phyloP scores from a whole-genome alignment of 768 basidiomycete genomes.

The Lactifluus volemus region DNA sequence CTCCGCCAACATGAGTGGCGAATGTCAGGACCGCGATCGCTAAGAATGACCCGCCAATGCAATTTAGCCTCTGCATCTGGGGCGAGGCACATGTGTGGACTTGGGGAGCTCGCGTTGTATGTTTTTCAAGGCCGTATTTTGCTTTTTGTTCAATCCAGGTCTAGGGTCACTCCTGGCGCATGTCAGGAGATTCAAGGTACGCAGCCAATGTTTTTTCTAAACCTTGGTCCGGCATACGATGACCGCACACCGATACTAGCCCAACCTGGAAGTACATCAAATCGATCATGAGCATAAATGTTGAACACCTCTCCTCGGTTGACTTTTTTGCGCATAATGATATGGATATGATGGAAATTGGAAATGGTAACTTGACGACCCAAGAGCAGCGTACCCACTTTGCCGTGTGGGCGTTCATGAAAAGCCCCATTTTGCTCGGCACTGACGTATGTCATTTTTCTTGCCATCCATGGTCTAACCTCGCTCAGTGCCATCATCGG shows the following conservation, averaged over 20 bases:
- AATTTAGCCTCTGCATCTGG: slow-evolving; percentile 47
- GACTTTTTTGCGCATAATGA: slow-evolving; percentile 46
- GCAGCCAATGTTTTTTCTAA: background rate
- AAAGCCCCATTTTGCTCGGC: slow-evolving; percentile 46
- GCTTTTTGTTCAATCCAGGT: too few species aligned
- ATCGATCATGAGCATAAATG: slow-evolving; percentile 37
- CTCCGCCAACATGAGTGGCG: background rate
- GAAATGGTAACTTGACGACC: slow-evolving; percentile 42
- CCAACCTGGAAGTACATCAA: slow-evolving; percentile 44
- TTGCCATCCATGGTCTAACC: background rate
- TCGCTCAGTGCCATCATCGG: background rate
- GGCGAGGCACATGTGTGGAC: slow-evolving; percentile 46
- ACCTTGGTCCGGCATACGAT: background rate
- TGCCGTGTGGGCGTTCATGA: slow-evolving; percentile 49
- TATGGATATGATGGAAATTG: slow-evolving; percentile 49
- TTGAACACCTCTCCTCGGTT: slow-evolving; percentile 32
- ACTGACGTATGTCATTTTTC: slow-evolving; percentile 26
- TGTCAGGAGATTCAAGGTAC: slow-evolving; percentile 40
- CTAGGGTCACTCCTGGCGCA: slow-evolving; percentile 47
- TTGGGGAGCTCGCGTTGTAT: slow-evolving; percentile 48
- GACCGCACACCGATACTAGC: slow-evolving; percentile 20
- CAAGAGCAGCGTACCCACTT: slow-evolving; percentile 49
- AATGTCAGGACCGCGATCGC: slow-evolving; percentile 36
- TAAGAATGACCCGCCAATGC: slow-evolving; percentile 36
- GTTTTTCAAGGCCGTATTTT: slow-evolving; percentile 3